Percentiles rank a stretch among this genome's conserved stretches.
Conservation (phyloP, 202 grass and related monocot species). For the Setaria viridis region DNA sequence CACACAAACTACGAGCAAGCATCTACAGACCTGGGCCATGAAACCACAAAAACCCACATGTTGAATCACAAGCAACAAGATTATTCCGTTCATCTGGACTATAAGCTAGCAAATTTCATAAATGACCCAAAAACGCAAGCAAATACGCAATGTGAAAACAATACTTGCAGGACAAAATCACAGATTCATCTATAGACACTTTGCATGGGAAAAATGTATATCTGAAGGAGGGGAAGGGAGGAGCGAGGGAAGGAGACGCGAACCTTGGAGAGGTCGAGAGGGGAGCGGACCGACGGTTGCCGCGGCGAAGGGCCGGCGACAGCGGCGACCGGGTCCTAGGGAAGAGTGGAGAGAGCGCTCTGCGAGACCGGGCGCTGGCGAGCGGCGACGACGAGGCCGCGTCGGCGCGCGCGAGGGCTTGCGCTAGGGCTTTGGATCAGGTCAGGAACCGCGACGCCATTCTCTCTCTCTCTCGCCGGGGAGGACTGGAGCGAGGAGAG, state of each 20-base stretch:
- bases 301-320: not conserved
- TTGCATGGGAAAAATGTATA: not conserved
- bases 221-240: not conserved
- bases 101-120: not conserved
- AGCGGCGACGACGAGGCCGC: not conserved
- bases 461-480: not conserved
- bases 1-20: not conserved
- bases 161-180: not conserved
- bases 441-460: slow-evolving; percentile 61
- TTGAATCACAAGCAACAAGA: not conserved
- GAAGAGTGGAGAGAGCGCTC: slow-evolving; percentile 39
- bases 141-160: not conserved
- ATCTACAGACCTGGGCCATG: not conserved
- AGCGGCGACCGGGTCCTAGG: slow-evolving; percentile 33
- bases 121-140: not conserved
- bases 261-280: slow-evolving; percentile 46
- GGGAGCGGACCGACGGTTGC: slow-evolving; percentile 32
- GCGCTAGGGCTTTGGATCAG: slow-evolving; percentile 64
- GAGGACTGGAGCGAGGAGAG: not conserved
- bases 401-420: slow-evolving; percentile 43
- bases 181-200: not conserved
- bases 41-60: not conserved
- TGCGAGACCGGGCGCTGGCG: slow-evolving; percentile 1
- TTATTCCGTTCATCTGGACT: not conserved
- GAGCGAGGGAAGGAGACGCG: not conserved